These are phyloP conservation scores for Trichosanthes cucumerina DNA, from an alignment of 306 rosid species.

Conservation along the genomic window DNA sequence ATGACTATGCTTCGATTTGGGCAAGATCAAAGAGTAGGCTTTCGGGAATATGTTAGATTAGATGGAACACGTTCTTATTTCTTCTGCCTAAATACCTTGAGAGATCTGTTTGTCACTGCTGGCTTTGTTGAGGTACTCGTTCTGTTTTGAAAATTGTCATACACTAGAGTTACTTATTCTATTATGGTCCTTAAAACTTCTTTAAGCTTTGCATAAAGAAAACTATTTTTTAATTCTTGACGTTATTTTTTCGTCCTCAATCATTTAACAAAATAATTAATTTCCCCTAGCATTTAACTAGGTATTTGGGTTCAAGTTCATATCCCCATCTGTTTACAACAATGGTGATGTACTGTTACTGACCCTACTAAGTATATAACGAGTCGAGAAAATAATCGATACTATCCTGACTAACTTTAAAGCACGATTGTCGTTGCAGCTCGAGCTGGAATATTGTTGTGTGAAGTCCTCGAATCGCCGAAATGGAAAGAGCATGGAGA, in stretches of 20 bases:
- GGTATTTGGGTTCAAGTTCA: not conserved
- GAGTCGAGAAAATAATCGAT: not conserved
- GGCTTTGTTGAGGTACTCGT: constrained; percentile 76
- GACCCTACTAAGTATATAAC: not conserved
- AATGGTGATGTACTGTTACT: not conserved
- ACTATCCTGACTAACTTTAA: not conserved
- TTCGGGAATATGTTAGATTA: constrained; percentile 65
- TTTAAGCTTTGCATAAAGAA: not conserved
- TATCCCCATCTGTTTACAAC: not conserved
- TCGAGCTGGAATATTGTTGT: constrained; percentile 86
- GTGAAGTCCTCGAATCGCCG: constrained; percentile 66
- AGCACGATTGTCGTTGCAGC: constrained; percentile 33
- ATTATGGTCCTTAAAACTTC: too few species aligned
- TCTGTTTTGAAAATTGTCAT: not conserved
- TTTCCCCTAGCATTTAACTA: not conserved
- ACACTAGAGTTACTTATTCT: too few species aligned
- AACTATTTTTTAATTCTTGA: too few species aligned
- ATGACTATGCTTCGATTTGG: constrained; percentile 93
- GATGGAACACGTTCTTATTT: constrained; percentile 88
- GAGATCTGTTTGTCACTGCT: constrained; percentile 53
- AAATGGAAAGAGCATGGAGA: constrained; percentile 68
- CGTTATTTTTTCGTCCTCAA: too few species aligned
- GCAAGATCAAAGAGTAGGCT: constrained; percentile 48
- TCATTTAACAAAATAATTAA: too few species aligned
- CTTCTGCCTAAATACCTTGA: constrained; percentile 61